Conservation (phyloP, 768 basidiomycete species). For the Hypholoma fasciculare region DNA sequence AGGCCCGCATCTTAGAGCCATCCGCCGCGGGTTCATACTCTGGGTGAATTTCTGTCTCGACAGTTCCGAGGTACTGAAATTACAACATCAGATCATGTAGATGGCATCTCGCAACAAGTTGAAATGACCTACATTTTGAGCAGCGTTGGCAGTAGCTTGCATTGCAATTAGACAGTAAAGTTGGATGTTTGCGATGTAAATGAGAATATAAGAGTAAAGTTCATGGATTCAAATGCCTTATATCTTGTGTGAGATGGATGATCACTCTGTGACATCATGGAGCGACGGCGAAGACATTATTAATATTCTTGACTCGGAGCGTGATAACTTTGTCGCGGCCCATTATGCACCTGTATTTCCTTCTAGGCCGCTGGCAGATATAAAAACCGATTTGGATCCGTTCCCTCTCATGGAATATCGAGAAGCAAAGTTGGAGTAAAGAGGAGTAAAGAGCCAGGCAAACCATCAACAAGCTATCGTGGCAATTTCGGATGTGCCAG, state of each 20-base stretch:
- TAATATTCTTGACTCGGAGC: no score
- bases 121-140: conserved; percentile 23
- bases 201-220: background rate
- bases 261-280: background rate
- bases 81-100: background rate
- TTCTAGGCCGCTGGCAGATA: no score
- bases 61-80: conserved; percentile 33
- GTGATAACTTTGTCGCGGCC: no score
- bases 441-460: no score
- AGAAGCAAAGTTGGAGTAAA: no score
- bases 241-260: background rate
- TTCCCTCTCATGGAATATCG: no score
- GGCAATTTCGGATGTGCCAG: background rate
- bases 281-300: background rate
- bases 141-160: conserved; percentile 31
- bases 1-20: conserved; percentile 64
- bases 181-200: background rate
- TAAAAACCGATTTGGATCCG: no score
- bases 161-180: conserved; percentile 12
- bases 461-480: no score
- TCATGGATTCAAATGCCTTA: background rate
- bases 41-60: conserved; percentile 40
- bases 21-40: conserved; percentile 48
- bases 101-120: no score
- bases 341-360: no score